phyloP scores from a whole-genome alignment of 345 rosid genomes.

The Citrus sp. region DNA sequence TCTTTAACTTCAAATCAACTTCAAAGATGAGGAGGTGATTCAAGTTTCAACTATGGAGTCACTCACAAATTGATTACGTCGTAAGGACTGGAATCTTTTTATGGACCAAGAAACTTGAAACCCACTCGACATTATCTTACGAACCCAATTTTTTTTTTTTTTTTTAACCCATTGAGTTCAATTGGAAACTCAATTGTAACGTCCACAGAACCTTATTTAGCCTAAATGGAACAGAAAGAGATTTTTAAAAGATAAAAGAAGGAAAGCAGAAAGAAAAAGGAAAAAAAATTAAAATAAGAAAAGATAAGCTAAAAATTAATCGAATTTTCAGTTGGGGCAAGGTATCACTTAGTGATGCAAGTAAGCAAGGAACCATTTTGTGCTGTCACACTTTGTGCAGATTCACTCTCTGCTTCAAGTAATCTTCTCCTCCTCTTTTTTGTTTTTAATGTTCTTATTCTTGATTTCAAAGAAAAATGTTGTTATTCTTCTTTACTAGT shows the following conservation, averaged over 20 bases:
- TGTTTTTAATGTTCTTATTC: background rate
- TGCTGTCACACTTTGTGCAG: slow-evolving; percentile 1
- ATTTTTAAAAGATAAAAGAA: background rate
- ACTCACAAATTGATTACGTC: no score
- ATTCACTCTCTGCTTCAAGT: slow-evolving; percentile 30
- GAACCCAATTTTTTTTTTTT: no score
- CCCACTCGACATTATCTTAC: no score
- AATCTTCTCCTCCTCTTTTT: slow-evolving; percentile 9
- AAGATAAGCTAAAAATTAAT: background rate
- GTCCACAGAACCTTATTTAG: background rate
- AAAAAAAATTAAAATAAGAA: background rate
- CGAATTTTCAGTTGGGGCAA: slow-evolving; percentile 6
- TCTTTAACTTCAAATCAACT: no score
- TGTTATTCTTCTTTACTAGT: background rate
- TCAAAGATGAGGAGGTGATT: no score
- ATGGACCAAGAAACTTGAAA: no score
- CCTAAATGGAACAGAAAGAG: background rate
- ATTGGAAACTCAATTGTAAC: background rate
- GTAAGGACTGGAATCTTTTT: no score
- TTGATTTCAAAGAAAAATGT: no score
- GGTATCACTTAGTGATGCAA: slow-evolving; percentile 13
- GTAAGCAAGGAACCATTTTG: slow-evolving; percentile 31
- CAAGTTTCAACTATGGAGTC: no score
- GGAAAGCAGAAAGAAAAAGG: background rate
- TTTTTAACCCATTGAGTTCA: no score